Conservation (phyloP, 1,284 basidiomycete genomes). For the Ustilago vetiveriae region DNA sequence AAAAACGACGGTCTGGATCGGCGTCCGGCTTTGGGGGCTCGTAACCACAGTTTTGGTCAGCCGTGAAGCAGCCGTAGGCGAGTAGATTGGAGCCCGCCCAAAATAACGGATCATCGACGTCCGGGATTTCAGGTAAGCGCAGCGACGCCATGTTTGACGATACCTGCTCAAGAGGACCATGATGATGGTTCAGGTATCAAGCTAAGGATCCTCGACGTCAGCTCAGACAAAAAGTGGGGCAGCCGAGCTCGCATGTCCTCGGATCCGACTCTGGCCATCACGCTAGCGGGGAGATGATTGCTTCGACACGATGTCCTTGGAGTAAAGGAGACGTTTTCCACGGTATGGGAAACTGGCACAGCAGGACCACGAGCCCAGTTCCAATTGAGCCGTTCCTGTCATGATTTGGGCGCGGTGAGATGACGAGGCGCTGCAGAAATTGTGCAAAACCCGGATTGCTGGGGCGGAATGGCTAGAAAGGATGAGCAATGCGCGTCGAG, state of each 20-base stretch:
- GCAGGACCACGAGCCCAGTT: too few species aligned
- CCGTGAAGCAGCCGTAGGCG: not conserved
- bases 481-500: not conserved
- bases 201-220: too few species aligned
- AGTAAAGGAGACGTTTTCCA: too few species aligned
- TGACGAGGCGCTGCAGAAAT: constrained; percentile 14
- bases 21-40: not conserved
- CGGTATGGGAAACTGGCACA: too few species aligned
- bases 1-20: too few species aligned
- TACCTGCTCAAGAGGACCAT: too few species aligned
- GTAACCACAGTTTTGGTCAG: not conserved
- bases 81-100: not conserved
- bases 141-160: too few species aligned
- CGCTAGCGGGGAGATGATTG: too few species aligned
- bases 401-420: constrained; percentile 2
- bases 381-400: not conserved
- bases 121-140: not conserved
- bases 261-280: not conserved
- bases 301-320: too few species aligned
- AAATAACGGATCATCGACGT: not conserved
- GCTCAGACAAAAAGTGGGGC: too few species aligned
- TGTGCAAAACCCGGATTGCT: not conserved
- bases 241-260: not conserved
- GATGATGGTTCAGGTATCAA: too few species aligned
- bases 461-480: not conserved